phyloP scores from a whole-genome alignment of 495 filamentous ascomycete species.

The Neurospora tetraspora region DNA sequence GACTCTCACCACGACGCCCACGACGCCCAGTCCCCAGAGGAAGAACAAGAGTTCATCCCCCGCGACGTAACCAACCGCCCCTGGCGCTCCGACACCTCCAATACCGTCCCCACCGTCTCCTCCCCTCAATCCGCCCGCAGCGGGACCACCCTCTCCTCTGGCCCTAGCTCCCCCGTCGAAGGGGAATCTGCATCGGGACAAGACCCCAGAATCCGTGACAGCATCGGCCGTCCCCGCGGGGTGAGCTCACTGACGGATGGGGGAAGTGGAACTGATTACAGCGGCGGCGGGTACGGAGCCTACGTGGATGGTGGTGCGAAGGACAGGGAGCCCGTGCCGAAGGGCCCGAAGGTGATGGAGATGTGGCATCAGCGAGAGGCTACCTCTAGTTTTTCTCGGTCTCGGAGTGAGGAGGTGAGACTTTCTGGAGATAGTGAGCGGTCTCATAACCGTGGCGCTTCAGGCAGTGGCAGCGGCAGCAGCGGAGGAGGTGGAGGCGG shows the following conservation, averaged over 20 bases:
- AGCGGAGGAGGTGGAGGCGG: not conserved
- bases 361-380: not conserved
- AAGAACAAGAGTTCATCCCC: not conserved
- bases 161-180: not conserved
- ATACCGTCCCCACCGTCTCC: not conserved
- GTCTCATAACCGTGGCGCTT: not conserved
- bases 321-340: not conserved
- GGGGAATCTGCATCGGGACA: not conserved
- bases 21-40: not conserved
- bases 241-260: not conserved
- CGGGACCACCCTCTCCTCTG: slow-evolving; percentile 10
- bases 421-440: not conserved
- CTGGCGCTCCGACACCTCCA: not conserved
- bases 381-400: not conserved
- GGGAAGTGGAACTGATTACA: slow-evolving; percentile 1
- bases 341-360: not conserved
- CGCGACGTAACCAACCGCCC: not conserved
- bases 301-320: not conserved
- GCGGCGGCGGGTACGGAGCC: not conserved
- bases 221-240: not conserved
- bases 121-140: slow-evolving; percentile 15
- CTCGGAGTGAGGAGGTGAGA: not conserved
- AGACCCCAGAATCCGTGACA: slow-evolving; percentile 7
- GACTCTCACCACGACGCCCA: not conserved
- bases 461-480: not conserved